These are phyloP conservation scores for Gautieria morchelliformis DNA, from an alignment of 768 basidiomycete genomes.

Conservation along the genomic window DNA sequence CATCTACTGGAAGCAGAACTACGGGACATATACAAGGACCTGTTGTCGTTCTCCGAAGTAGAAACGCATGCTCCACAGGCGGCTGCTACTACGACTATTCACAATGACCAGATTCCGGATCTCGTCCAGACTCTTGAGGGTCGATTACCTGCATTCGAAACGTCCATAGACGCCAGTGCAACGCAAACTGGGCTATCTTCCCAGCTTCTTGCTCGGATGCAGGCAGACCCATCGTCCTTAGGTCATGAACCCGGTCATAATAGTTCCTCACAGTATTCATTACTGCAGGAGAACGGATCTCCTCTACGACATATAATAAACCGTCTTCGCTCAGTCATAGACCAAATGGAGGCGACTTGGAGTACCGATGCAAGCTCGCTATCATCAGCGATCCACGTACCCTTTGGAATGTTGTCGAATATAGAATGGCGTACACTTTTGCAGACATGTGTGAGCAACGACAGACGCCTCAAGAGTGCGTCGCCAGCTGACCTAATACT, in stretches of 20 bases:
- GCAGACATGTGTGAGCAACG: neutral
- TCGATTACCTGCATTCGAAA: neutral
- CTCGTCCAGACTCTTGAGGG: neutral
- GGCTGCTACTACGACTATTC: neutral
- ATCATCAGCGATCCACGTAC: neutral
- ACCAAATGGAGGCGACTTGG: neutral
- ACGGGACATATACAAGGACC: constrained; percentile 2
- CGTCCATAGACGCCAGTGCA: neutral
- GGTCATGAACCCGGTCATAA: neutral
- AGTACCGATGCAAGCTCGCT: neutral
- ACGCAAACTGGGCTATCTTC: neutral
- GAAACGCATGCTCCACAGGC: neutral
- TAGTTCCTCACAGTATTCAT: neutral
- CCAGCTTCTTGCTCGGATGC: neutral
- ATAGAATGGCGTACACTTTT: constrained; percentile 1
- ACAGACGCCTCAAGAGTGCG: neutral
- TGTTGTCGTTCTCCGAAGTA: neutral
- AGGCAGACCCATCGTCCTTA: neutral
- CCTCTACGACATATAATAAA: neutral
- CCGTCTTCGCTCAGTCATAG: neutral
- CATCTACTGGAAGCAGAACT: neutral
- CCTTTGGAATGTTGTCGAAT: neutral
- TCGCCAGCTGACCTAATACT: neutral
- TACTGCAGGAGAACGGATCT: neutral
- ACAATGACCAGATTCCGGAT: neutral